Base-by-base conservation (phyloP, 768 basidiomycete genomes). In the Russula abietina region DNA sequence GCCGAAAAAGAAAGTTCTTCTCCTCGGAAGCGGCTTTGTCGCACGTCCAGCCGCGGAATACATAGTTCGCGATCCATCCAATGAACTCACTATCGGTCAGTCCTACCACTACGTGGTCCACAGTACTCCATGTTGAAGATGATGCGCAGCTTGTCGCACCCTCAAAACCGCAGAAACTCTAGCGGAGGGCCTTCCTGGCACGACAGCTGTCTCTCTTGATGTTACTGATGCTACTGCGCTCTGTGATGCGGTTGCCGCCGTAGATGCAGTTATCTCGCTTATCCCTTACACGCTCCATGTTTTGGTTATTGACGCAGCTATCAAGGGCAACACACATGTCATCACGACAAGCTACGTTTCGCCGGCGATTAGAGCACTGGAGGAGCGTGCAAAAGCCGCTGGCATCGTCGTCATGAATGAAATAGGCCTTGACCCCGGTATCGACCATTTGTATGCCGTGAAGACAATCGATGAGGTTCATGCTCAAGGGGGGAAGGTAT, bases 1-100 rank as follows among this genome's bases (percentile, higher is more conserved):
- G 68, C 76, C 77, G 14, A 85, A 81, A 70, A 87, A 85, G 74
- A 88, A 83, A 72, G 79, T 99, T 22, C 83, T 98, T 48, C 81
- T 99, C 38, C 85, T 99, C 57, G 97, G 97, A 52, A 91, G 89
- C 65, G 97, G 97, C 50, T 96, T 91, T 70, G 97, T 99, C 65
- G 94, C 97, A 1, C 84, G 88, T 19, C 97, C 97, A n/a, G 92
- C 91, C 61, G 97, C 94, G 5, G 94, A 98, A 73, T 98, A 96
- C 73, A 79, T 99, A 69, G 84, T 85, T 58, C 87, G 91, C 43
- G 79, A 88, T 70, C 86, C 89, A 52, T 81, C 81, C 62, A 95
- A 98, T 75, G 75, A 83, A 56, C 80, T 99, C 70, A 94, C 91
- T 39, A 84, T 98, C 60, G 94, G 91, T 87, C 62, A 49, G 83